These are phyloP conservation scores for Lentinula sp. DNA, from an alignment of 768 basidiomycete genomes.

Conservation along the genomic window DNA sequence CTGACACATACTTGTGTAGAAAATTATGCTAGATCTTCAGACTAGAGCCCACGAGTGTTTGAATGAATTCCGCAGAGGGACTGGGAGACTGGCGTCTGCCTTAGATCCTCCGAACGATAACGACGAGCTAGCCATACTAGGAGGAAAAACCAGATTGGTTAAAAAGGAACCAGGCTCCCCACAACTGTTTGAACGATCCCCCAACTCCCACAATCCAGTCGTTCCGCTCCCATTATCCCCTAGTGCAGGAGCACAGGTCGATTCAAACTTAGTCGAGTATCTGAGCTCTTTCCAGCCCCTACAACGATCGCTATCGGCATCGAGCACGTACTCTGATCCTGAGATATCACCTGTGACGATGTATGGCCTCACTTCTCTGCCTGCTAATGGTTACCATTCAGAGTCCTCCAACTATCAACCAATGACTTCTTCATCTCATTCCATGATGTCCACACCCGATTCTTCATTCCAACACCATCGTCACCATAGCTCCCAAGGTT, in stretches of 20 bases:
- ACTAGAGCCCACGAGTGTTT: slow-evolving; percentile 61
- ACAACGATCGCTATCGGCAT: slow-evolving; percentile 8
- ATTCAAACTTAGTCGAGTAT: slow-evolving; percentile 65
- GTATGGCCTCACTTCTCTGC: slow-evolving; percentile 18
- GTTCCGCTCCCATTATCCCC: slow-evolving; percentile 63
- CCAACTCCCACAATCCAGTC: slow-evolving; percentile 64
- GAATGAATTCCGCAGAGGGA: slow-evolving; percentile 56
- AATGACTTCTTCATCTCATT: slow-evolving; percentile 7
- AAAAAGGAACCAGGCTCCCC: slow-evolving; percentile 57
- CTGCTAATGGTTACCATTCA: slow-evolving; percentile 25
- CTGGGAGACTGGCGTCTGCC: slow-evolving; percentile 32
- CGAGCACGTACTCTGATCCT: slow-evolving; percentile 10
- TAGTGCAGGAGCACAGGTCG: slow-evolving; percentile 41
- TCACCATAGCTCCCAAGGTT: slow-evolving; percentile 9
- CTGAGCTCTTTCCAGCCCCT: slow-evolving; percentile 49
- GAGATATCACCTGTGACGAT: slow-evolving; percentile 40
- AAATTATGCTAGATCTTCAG: slow-evolving; percentile 58
- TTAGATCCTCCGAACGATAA: slow-evolving; percentile 43
- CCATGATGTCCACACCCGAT: slow-evolving; percentile 14
- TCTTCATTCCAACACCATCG: slow-evolving; percentile 8
- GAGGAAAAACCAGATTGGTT: slow-evolving; percentile 62
- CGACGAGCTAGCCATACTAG: slow-evolving; percentile 59
- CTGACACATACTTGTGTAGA: slow-evolving; percentile 25
- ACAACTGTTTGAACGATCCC: slow-evolving; percentile 55
- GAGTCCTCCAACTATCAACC: slow-evolving; percentile 28